A percentile compares a stretch with the other conserved stretches of the same genome.
These are phyloP conservation scores for Talaromyces liani DNA, from an alignment of 495 filamentous ascomycete genomes.

Conservation along the genomic window DNA sequence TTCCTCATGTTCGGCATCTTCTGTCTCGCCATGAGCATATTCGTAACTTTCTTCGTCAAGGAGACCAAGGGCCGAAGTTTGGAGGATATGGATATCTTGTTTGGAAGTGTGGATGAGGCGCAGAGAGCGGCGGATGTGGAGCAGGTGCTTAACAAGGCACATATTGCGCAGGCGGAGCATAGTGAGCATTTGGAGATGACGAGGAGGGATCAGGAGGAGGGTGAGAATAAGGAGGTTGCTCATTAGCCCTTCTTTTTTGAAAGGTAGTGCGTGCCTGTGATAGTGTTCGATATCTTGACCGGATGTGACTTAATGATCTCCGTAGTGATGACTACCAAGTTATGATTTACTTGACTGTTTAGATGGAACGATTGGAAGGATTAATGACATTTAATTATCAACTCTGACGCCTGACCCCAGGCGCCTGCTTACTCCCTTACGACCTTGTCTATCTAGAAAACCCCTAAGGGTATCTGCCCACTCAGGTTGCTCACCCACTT, in stretches of 20 bases:
- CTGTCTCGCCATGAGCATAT: constrained; percentile 26
- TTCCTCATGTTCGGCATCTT: constrained; percentile 53
- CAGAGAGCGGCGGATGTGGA: constrained; percentile 34
- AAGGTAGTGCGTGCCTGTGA: background rate
- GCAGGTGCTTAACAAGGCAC: constrained; percentile 28
- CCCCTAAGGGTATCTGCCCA: no score
- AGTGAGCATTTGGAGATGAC: constrained; percentile 9
- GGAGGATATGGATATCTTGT: constrained; percentile 44
- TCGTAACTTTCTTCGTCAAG: constrained; percentile 46
- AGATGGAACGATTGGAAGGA: no score
- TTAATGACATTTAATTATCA: no score
- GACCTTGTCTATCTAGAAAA: no score
- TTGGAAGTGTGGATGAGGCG: constrained; percentile 30
- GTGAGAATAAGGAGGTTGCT: background rate
- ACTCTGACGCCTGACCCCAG: no score
- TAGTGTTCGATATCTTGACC: background rate
- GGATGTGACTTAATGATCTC: background rate
- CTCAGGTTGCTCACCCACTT: no score
- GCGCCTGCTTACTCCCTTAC: no score
- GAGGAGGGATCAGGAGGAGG: background rate
- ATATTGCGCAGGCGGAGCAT: constrained; percentile 21
- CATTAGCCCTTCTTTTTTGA: background rate
- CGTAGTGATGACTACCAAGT: background rate
- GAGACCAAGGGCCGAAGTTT: constrained; percentile 52
- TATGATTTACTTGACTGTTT: background rate